A percentile compares a stretch with the other conserved stretches of the same genome.
phyloP scores from a whole-genome alignment of 2,329 filamentous ascomycete species.

The Pseudohalonectria lignicola region DNA sequence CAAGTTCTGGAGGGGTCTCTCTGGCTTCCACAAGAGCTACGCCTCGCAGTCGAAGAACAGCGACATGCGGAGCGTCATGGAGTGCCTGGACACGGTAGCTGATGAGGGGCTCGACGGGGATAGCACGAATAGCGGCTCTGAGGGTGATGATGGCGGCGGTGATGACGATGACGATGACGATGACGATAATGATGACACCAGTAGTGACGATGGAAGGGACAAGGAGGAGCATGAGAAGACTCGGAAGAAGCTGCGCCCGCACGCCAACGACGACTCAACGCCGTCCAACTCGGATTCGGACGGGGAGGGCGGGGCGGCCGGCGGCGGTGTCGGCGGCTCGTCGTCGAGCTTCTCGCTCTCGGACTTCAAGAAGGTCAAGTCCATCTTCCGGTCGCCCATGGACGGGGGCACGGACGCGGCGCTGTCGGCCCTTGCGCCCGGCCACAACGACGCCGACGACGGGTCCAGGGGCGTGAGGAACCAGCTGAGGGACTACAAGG shows the following conservation, averaged over 20 bases:
- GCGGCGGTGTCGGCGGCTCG: not conserved
- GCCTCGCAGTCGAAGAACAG: constrained; percentile 37
- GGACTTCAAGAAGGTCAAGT: constrained; percentile 11
- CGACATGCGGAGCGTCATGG: constrained; percentile 48
- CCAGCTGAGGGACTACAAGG: constrained; percentile 48
- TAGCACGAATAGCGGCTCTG: constrained; percentile 13
- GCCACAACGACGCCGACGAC: constrained; percentile 18
- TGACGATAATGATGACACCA: not conserved
- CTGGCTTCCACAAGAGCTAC: constrained; percentile 44
- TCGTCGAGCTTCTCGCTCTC: not conserved
- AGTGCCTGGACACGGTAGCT: constrained; percentile 50
- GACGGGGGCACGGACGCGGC: constrained; percentile 6
- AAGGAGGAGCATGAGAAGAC: constrained; percentile 12
- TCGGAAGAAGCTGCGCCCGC: constrained; percentile 20
- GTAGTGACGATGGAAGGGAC: not conserved
- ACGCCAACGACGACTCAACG: constrained; percentile 11
- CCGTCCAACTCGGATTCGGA: not conserved
- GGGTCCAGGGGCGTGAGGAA: constrained; percentile 33
- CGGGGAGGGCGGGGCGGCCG: not conserved
- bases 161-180: constrained; percentile 16
- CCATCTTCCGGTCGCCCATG: constrained; percentile 13
- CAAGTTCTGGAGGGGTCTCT: constrained; percentile 51
- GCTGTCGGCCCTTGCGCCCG: constrained; percentile 5
- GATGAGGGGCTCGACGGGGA: constrained; percentile 34
- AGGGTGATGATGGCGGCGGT: constrained; percentile 19